Evolutionary conservation across 176 grass and related monocot species (phyloP).

Genomic region (Oryza meridionalis): DNA sequence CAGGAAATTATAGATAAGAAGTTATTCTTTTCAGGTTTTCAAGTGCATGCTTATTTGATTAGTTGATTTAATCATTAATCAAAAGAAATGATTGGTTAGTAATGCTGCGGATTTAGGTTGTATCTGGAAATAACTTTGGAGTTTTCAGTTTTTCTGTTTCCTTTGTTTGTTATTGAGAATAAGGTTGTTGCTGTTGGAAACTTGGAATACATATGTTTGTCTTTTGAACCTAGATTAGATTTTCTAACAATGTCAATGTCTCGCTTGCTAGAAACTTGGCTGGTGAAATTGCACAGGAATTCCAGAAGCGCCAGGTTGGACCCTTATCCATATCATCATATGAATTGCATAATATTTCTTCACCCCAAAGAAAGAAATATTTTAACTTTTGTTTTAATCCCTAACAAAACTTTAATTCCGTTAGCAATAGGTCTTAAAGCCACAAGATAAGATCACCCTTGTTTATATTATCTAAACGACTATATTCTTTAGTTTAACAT

Average conservation of each 20-base stretch:
- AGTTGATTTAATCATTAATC: neutral
- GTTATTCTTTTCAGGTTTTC: neutral
- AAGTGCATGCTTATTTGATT: neutral
- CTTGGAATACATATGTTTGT: slow-evolving; percentile 3
- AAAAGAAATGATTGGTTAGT: neutral
- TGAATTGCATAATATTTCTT: neutral
- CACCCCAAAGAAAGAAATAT: neutral
- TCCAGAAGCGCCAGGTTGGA: slow-evolving; percentile 66
- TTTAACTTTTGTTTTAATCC: neutral
- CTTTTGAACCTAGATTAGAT: neutral
- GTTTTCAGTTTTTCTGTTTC: slow-evolving; percentile 7
- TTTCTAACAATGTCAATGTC: slow-evolving; percentile 38
- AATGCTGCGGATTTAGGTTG: neutral
- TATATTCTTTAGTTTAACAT: neutral
- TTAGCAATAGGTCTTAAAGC: too few relatives aligned
- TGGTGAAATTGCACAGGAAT: slow-evolving; percentile 75
- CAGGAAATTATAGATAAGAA: neutral
- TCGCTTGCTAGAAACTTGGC: slow-evolving; percentile 61
- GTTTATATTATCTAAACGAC: neutral
- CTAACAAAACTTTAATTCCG: neutral
- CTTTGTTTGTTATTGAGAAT: slow-evolving; percentile 23
- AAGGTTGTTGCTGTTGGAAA: neutral
- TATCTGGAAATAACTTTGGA: slow-evolving; percentile 1
- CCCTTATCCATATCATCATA: slow-evolving; percentile 3
- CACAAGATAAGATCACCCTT: neutral